phyloP scores from a whole-genome alignment of 164 flowering plant species.

The Vitis rotundifolia region DNA sequence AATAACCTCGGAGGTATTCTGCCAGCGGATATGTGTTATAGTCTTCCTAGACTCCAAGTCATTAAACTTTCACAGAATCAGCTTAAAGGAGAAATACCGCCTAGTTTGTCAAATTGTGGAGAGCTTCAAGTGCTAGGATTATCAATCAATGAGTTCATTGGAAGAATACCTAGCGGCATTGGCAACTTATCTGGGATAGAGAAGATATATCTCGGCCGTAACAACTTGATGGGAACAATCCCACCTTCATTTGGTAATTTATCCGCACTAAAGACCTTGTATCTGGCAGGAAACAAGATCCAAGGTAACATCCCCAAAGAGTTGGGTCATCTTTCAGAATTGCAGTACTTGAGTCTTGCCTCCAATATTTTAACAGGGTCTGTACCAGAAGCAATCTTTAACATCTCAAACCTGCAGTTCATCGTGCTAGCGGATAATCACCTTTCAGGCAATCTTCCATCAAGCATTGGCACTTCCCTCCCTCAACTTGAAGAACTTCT shows the following conservation, averaged over 20 bases:
- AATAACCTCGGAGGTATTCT: not conserved
- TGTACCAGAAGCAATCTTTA: not conserved
- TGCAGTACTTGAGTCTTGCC: too few relatives aligned
- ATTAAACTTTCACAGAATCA: not conserved
- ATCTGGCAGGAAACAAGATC: too few relatives aligned
- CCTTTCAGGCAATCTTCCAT: slow-evolving; percentile 19
- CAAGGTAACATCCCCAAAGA: too few relatives aligned
- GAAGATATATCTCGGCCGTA: not conserved
- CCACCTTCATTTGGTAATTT: too few relatives aligned
- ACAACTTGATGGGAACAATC: too few relatives aligned
- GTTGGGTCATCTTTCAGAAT: too few relatives aligned
- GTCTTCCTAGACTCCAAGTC: not conserved
- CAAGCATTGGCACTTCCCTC: slow-evolving; percentile 4
- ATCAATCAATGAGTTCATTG: slow-evolving; percentile 3
- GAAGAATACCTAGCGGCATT: slow-evolving; percentile 3
- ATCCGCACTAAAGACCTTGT: too few relatives aligned
- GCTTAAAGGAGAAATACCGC: slow-evolving; percentile 4
- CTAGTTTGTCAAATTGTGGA: slow-evolving; percentile 1
- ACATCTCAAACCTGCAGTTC: not conserved
- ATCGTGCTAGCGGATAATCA: not conserved
- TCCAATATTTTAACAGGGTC: too few relatives aligned
- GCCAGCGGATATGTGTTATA: not conserved
- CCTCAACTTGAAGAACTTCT: slow-evolving; percentile 11
- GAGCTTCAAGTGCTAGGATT: not conserved
- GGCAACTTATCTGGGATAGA: slow-evolving; percentile 3